These are phyloP conservation scores for Galerina marginata DNA, from an alignment of 768 basidiomycete genomes.

Conservation along the genomic window DNA sequence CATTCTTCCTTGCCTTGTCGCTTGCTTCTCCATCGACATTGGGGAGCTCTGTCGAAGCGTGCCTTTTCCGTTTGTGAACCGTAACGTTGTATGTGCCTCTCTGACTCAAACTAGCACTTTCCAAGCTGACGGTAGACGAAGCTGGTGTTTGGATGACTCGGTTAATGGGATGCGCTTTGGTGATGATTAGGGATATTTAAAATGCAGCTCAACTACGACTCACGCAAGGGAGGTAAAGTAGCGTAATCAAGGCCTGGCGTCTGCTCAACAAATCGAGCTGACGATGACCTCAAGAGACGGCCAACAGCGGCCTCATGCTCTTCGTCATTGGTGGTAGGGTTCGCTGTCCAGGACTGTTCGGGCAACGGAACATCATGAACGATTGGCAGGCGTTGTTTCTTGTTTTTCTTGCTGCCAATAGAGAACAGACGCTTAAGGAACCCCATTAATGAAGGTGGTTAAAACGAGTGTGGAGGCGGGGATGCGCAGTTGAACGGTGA, in stretches of 20 bases:
- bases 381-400: slow-evolving; percentile 41
- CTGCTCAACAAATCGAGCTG: slow-evolving; percentile 65
- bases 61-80: slow-evolving; percentile 60
- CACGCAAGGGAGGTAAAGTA: slow-evolving; percentile 72
- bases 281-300: slow-evolving; percentile 74
- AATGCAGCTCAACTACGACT: slow-evolving; percentile 33
- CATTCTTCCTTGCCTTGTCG: slow-evolving; percentile 26
- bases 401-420: slow-evolving; percentile 66
- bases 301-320: slow-evolving; percentile 54
- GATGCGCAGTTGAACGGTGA: slow-evolving; percentile 22
- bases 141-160: slow-evolving; percentile 53
- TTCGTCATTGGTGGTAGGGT: slow-evolving; percentile 37
- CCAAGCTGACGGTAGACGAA: slow-evolving; percentile 57
- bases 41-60: slow-evolving; percentile 67
- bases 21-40: slow-evolving; percentile 54
- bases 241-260: slow-evolving; percentile 56
- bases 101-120: slow-evolving; percentile 53
- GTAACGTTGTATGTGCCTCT: slow-evolving; percentile 75
- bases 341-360: slow-evolving; percentile 29
- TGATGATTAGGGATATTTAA: slow-evolving; percentile 12
- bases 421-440: slow-evolving; percentile 76
- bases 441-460: slow-evolving; percentile 54
- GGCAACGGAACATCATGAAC: slow-evolving; percentile 33
- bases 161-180: slow-evolving; percentile 71
- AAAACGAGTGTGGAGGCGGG: slow-evolving; percentile 30